Percentiles rank a stretch among this genome's conserved stretches.
Evolutionary conservation across 495 filamentous ascomycete species (phyloP).

Genomic region (Rhypophila decipiens): DNA sequence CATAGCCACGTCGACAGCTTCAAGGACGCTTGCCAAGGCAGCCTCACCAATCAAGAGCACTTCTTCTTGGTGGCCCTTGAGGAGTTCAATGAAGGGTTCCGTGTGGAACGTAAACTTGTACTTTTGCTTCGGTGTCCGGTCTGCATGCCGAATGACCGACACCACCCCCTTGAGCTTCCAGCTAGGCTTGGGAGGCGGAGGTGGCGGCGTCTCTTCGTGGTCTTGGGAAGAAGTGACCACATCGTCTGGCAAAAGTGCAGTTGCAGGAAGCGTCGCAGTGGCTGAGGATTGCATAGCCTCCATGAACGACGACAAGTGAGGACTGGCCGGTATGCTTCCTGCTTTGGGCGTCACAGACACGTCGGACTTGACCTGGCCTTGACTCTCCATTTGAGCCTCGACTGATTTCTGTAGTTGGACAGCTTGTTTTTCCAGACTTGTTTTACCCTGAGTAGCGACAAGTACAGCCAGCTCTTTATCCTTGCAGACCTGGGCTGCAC

Average conservation of each 20-base stretch:
- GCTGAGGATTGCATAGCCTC: slow-evolving; percentile 36
- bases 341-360: slow-evolving; percentile 17
- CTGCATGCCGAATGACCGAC: slow-evolving; percentile 89
- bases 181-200: slow-evolving; percentile 85
- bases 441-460: slow-evolving; percentile 25
- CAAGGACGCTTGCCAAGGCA: slow-evolving; percentile 80
- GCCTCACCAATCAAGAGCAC: slow-evolving; percentile 89
- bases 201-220: slow-evolving; percentile 45
- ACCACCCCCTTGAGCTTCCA: slow-evolving; percentile 99
- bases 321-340: slow-evolving; percentile 27
- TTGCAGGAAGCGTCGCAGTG: slow-evolving; percentile 35
- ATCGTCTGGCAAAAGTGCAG: slow-evolving; percentile 21
- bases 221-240: slow-evolving; percentile 9
- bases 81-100: slow-evolving; percentile 86
- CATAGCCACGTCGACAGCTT: slow-evolving; percentile 75
- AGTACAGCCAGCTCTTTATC: slow-evolving; percentile 23
- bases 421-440: slow-evolving; percentile 25
- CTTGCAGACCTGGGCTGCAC: slow-evolving; percentile 25
- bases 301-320: slow-evolving; percentile 25
- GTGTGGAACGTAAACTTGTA: slow-evolving; percentile 99
- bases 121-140: slow-evolving; percentile 97
- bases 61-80: slow-evolving; percentile 93
- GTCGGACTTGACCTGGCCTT: slow-evolving; percentile 12
- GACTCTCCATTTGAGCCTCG: slow-evolving; percentile 7
- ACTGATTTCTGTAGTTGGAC: slow-evolving; percentile 2